Evolutionary conservation across 2,329 filamentous ascomycete genomes (phyloP), one percentile per base, ranked within the genome.

Genomic region (Epichloe typhina): DNA sequence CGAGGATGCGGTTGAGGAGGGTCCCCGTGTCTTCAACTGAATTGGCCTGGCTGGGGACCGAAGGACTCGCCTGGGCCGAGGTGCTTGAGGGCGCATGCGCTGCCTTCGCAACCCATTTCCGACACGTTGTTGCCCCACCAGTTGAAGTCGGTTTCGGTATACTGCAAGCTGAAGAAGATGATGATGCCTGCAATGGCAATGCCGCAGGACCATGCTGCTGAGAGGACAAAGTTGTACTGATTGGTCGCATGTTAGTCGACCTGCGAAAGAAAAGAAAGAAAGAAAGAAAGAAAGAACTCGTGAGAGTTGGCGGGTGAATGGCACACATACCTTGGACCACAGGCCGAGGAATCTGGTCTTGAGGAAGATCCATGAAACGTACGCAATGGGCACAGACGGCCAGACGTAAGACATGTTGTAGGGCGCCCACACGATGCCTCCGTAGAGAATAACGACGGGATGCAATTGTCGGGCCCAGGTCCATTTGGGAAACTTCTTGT

Each of bases 161-260:
- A 73, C 55, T 75, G 69, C 15, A 77, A 61, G 13, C 69, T 65
- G 56, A 78, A 79, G 66, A 78, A 76, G 54, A 78, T 75, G 56
- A 78, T 63, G 54, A 78, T 69, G 48, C 66, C 74, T 0, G 73
- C 62, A 45, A 78, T 69, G 49, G 74, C 74, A 40, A 77, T 70
- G 33, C 69, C 74, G 23, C 69, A 70, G 19, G 68, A 73, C 61
- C 74, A 72, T 13, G 73, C 69, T 15, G 74, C 72, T 7, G 74
- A 75, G 23, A 76, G 65, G 42, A 76, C 72, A 57, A 75, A 77
- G 57, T 75, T 76, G 62, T 77, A 77, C 68, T 72, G 33, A 11
- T 31, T 31, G 26, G 31, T 26, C 23, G 4, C 21, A 15, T 15
- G 41, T 44, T 31, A 44, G 41, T 13, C 8, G 33, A 31, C 3